Conservation (phyloP, 495 filamentous ascomycete species). For the Penicillium canariense region DNA sequence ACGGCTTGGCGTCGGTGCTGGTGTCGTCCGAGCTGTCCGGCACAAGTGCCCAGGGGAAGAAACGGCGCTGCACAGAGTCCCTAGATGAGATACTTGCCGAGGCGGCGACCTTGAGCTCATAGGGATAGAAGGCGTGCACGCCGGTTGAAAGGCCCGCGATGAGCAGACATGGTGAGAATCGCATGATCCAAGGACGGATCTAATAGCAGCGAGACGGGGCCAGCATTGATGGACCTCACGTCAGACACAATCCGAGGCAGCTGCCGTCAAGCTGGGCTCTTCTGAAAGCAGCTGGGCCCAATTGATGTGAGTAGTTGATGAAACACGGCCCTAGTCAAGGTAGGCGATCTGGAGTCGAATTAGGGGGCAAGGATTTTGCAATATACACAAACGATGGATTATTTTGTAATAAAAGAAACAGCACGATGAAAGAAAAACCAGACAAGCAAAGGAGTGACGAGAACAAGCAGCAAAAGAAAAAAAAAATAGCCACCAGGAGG, state of each 20-base stretch:
- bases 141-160: constrained; percentile 25
- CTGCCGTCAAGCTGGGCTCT: not conserved
- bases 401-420: constrained; percentile 8
- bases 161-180: constrained; percentile 33
- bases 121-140: constrained; percentile 39
- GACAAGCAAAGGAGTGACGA: constrained; percentile 2
- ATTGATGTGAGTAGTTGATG: not conserved
- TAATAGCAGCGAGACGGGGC: constrained; percentile 5
- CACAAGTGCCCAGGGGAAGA: constrained; percentile 31
- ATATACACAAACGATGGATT: constrained; percentile 4
- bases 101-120: constrained; percentile 18
- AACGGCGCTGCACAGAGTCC: constrained; percentile 28
- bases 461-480: constrained; percentile 2
- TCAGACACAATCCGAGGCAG: too few species aligned
- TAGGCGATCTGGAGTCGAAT: not conserved
- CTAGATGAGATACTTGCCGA: constrained; percentile 5
- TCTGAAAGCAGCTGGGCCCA: not conserved
- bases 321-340: not conserved
- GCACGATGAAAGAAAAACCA: constrained; percentile 3
- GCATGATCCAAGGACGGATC: constrained; percentile 36
- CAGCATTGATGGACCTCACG: constrained; percentile 20
- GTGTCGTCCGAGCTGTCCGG: constrained; percentile 18
- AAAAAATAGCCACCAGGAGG: constrained; percentile 20
- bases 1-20: constrained; percentile 7
- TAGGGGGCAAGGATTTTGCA: not conserved